Percentiles rank a stretch among this genome's conserved stretches.
Conservation (phyloP, 495 filamentous ascomycete genomes). For the Immersiella caudata region DNA sequence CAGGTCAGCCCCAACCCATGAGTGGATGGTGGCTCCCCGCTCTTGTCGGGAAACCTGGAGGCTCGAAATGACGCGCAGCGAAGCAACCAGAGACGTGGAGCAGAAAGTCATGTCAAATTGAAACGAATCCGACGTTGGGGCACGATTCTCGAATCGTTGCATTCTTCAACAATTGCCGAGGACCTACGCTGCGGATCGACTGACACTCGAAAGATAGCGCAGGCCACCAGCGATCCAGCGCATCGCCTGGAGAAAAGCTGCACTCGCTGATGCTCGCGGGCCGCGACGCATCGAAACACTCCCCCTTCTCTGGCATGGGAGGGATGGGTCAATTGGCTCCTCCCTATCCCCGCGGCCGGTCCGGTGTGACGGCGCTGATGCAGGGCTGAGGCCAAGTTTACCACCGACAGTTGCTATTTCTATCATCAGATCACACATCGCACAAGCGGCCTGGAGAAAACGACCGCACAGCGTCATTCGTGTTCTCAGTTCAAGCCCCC, state of each 20-base stretch:
- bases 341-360: neutral
- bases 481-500: neutral
- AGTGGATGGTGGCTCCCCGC: neutral
- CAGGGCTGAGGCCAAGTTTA: constrained; percentile 8
- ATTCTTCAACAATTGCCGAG: too few species aligned
- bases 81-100: neutral
- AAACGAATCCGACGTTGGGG: too few species aligned
- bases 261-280: neutral
- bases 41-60: neutral
- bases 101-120: neutral
- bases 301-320: neutral
- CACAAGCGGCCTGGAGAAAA: neutral
- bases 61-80: constrained; percentile 9
- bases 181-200: too few species aligned
- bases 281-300: constrained; percentile 5
- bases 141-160: too few species aligned
- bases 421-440: neutral
- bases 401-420: neutral
- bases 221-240: too few species aligned
- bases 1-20: constrained; percentile 6
- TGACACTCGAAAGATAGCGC: too few species aligned
- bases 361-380: constrained; percentile 8
- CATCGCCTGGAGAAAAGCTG: too few species aligned
- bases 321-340: neutral
- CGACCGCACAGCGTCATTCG: neutral